Evolutionary conservation across 2,329 filamentous ascomycete genomes (phyloP).

Genomic region (Zymoseptoria pseudotritici): DNA sequence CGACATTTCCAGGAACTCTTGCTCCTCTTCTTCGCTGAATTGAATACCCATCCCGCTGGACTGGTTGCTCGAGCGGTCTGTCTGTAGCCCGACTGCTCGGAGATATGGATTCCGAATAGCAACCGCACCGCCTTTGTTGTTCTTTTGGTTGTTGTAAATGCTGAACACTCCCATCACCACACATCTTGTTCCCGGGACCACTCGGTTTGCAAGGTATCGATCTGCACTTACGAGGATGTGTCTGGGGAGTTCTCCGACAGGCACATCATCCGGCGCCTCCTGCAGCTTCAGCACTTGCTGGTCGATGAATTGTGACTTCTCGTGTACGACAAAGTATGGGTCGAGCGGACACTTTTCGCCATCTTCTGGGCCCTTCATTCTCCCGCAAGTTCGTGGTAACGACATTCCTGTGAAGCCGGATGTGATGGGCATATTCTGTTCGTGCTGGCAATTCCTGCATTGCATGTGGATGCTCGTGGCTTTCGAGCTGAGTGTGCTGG

Average conservation of each 20-base stretch:
- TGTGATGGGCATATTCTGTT: slow-evolving; percentile 61
- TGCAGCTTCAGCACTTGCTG: slow-evolving; percentile 98
- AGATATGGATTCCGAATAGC: slow-evolving; percentile 94
- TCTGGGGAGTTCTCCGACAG: slow-evolving; percentile 87
- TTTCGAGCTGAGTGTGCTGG: slow-evolving; percentile 93
- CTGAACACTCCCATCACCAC: slow-evolving; percentile 97
- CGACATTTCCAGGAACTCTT: slow-evolving; percentile 90
- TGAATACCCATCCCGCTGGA: slow-evolving; percentile 63
- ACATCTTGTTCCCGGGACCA: slow-evolving; percentile 90
- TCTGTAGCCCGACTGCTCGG: slow-evolving; percentile 83
- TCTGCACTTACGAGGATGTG: slow-evolving; percentile 97
- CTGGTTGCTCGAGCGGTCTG: slow-evolving; percentile 79
- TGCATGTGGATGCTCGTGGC: slow-evolving; percentile 79
- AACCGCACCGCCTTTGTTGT: slow-evolving; percentile 76
- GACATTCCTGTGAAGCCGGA: slow-evolving; percentile 85
- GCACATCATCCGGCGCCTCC: slow-evolving; percentile 94
- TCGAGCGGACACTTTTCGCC: slow-evolving; percentile 82
- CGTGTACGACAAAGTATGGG: slow-evolving; percentile 91
- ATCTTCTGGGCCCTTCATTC: slow-evolving; percentile 41
- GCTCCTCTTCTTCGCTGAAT: slow-evolving; percentile 93
- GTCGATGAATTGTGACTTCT: slow-evolving; percentile 90
- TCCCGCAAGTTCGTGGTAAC: slow-evolving; percentile 70
- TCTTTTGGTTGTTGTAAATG: slow-evolving; percentile 84
- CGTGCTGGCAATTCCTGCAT: slow-evolving; percentile 76
- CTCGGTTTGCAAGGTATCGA: slow-evolving; percentile 86